Evolutionary conservation across 768 basidiomycete genomes (phyloP).

Genomic region (Hygrocybe punicea): DNA sequence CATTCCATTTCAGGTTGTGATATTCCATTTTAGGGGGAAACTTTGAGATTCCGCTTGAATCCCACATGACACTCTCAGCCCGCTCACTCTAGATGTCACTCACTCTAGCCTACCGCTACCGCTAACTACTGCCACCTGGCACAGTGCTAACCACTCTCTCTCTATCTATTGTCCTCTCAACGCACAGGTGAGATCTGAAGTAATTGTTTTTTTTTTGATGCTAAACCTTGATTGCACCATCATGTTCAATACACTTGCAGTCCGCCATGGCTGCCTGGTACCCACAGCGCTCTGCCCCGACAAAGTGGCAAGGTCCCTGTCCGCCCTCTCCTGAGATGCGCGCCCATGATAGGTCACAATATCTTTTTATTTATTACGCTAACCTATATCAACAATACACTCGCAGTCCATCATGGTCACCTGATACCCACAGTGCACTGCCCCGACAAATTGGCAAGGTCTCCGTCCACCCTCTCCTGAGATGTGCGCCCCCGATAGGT

Average conservation of each 20-base stretch:
- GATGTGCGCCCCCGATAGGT: too few species aligned
- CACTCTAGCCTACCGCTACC: background rate
- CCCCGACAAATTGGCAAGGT: background rate
- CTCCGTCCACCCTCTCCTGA: too few species aligned
- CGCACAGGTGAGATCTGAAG: too few species aligned
- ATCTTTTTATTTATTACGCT: too few species aligned
- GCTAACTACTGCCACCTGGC: too few species aligned
- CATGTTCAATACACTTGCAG: background rate
- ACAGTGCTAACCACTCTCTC: too few species aligned
- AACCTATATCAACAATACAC: too few species aligned
- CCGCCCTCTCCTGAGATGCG: too few species aligned
- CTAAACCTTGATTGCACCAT: background rate
- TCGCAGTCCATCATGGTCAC: too few species aligned
- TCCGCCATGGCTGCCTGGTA: too few species aligned
- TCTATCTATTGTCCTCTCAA: too few species aligned
- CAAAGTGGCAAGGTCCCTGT: background rate
- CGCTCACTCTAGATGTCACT: background rate
- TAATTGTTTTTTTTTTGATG: background rate
- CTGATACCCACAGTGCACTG: background rate
- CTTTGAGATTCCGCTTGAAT: background rate
- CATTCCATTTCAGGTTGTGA: background rate
- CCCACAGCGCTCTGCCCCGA: background rate
- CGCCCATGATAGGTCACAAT: too few species aligned
- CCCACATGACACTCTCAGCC: background rate
- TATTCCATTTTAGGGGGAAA: background rate